Evolutionary conservation across 2,329 filamentous ascomycete genomes (phyloP), one percentile per base, ranked within the genome.

Genomic region (Fragosphaeria purpurea): DNA sequence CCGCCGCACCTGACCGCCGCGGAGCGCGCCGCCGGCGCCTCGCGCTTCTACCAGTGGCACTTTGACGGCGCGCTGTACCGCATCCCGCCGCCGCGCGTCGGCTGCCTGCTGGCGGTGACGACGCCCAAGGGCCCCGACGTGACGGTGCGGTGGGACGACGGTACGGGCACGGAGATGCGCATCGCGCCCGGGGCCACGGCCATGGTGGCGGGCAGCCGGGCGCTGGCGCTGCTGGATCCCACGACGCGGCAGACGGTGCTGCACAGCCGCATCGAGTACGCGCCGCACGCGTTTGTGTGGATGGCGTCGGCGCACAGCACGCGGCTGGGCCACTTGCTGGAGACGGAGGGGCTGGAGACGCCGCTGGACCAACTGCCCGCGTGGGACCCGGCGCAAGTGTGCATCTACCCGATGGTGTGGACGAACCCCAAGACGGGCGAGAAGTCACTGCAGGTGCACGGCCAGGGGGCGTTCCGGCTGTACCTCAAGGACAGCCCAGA

Each of bases 391-490:
- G 61, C 59, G 43, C 61, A 65, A 31, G 55, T 65, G 11, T 65
- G 63, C 53, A 54, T 61, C 33, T 66, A 66, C 50, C 63, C 65
- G 1, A 66, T 67, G 65, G 64, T 65, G 9, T 66, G 64, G 63
- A 62, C 62, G 33, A 67, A 67, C 53, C 64, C 64, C 7, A 58
- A 59, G 45, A 66, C 64, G 33, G 54, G 56, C 8, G 54, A 58
- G 39, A 50, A 51, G 51, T 56, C 54, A 12, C 53, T 67, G 46
- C 65, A 67, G 53, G 60, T 67, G 10, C 64, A 66, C 55, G 64
- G 64, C 11, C 63, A 67, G 50, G 64, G 60, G 1, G 64, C 64
- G 12, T 59, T 61, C 30, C 65, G 62, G 56, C 54, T 67, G 40
- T 65, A 62, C 51, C 61, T 66, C 42, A 63, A 61, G 50, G 59